phyloP scores from a whole-genome alignment of 225 moss, liverwort and hornwort species.

The Climacium dendroides region DNA sequence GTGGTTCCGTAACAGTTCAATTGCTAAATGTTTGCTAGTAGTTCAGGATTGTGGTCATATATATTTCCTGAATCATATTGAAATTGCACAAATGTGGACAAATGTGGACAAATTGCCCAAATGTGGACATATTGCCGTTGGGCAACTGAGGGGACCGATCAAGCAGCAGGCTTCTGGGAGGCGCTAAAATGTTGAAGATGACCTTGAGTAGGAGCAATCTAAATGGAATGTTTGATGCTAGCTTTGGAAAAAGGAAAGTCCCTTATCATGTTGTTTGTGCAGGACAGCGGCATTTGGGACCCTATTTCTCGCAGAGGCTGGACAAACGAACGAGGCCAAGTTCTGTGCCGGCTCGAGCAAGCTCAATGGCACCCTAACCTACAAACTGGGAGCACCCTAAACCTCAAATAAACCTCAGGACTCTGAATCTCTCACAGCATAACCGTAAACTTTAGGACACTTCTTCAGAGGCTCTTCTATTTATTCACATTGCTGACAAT shows the following conservation, averaged over 20 bases:
- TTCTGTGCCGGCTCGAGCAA: neutral
- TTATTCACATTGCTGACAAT: neutral
- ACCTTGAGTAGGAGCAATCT: neutral
- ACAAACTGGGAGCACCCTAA: neutral
- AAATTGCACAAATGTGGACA: neutral
- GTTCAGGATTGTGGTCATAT: neutral
- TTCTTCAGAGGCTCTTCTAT: neutral
- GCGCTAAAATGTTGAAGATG: neutral
- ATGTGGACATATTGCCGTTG: neutral
- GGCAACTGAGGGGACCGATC: neutral
- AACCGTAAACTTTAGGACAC: neutral
- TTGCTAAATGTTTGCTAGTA: neutral
- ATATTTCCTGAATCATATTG: neutral
- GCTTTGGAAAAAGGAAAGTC: neutral
- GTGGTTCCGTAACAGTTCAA: neutral
- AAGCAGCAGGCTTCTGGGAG: neutral
- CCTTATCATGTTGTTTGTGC: neutral
- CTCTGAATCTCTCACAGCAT: neutral
- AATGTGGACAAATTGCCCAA: neutral
- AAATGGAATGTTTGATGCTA: neutral
- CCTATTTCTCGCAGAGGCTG: neutral
- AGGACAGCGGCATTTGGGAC: neutral
- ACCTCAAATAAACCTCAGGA: neutral
- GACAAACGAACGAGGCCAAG: neutral
- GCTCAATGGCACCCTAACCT: neutral